Base-by-base conservation (phyloP, 805 yeast genomes). In the Cyberlindnera xylosilytica region DNA sequence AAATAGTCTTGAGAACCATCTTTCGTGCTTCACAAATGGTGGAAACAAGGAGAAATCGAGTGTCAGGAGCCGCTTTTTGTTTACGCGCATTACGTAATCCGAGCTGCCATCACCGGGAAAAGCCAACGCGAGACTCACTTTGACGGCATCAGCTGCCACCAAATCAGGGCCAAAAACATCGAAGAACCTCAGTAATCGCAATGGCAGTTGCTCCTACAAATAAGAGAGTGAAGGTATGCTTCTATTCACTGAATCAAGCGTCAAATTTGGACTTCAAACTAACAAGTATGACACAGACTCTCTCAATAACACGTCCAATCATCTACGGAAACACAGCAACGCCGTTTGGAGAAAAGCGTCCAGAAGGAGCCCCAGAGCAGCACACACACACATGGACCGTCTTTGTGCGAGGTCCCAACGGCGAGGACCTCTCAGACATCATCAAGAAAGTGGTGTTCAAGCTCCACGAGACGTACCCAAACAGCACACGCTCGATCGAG, bases 331-430 rank as follows among this genome's bases (percentile, higher is more conserved):
- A 88, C 62, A 72, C 78, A 3, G 95, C 96, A 0, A 73, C 73
- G 19, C 88, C 87, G 27, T 64, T 87, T 32, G 76, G 77, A 24
- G 73, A 64, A 31, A 75, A 68, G 41, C 72, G 76, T 49, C 77
- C 84, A 6, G 65, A 70, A 6, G 72, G 72, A 32, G 82, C 89
- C 0, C 96, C 97, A 2, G 72, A 73, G 1, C 97, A 91, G 54
- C 99, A 93, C 57, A 88, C 98, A 2, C 99, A 93, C 63, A 73
- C 79, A 39, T 93, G 99, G 99, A 90, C 97, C 3, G 87, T 93
- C 7, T 93, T 89, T 58, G 82, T 93, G 1, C 70, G 79, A 54
- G 89, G 89, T 47, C 96, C 97, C 0, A 66, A 70, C 38, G 83
- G 87, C 36, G 81, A 83, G 49, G 97, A 93, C 57, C 63, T 89